Evolutionary conservation across 768 basidiomycete genomes (phyloP).

Genomic region (Boletus reticuloceps): DNA sequence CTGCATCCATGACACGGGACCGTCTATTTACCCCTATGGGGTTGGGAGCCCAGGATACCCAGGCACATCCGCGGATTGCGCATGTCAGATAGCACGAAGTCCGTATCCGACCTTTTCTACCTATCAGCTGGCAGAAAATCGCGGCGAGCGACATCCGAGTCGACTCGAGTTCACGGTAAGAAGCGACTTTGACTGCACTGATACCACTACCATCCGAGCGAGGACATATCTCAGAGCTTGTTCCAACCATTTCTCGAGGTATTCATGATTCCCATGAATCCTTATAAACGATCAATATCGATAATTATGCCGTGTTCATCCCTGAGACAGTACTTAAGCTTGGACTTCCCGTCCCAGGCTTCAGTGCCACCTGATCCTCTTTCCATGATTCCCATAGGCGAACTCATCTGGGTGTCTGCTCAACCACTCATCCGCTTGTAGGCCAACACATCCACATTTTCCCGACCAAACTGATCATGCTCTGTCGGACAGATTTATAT

Average conservation of each 20-base stretch:
- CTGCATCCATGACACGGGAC: too few species aligned
- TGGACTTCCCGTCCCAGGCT: not conserved
- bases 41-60: not conserved
- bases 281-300: not conserved
- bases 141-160: too few species aligned
- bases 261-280: not conserved
- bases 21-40: not conserved
- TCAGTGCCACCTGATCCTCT: not conserved
- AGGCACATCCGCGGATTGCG: not conserved
- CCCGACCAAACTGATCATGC: not conserved
- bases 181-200: too few species aligned
- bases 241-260: not conserved
- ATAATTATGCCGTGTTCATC: not conserved
- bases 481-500: slow-evolving; percentile 44
- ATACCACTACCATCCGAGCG: not conserved
- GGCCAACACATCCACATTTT: not conserved
- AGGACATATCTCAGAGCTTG: too few species aligned
- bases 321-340: slow-evolving; percentile 2
- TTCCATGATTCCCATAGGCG: slow-evolving; percentile 35
- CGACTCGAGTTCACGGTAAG: too few species aligned
- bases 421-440: slow-evolving; percentile 61
- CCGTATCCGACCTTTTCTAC: not conserved
- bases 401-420: slow-evolving; percentile 61
- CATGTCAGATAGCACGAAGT: not conserved
- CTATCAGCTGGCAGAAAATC: not conserved